Base-by-base conservation (phyloP, 2,329 filamentous ascomycete species). In the Phoma sp. region DNA sequence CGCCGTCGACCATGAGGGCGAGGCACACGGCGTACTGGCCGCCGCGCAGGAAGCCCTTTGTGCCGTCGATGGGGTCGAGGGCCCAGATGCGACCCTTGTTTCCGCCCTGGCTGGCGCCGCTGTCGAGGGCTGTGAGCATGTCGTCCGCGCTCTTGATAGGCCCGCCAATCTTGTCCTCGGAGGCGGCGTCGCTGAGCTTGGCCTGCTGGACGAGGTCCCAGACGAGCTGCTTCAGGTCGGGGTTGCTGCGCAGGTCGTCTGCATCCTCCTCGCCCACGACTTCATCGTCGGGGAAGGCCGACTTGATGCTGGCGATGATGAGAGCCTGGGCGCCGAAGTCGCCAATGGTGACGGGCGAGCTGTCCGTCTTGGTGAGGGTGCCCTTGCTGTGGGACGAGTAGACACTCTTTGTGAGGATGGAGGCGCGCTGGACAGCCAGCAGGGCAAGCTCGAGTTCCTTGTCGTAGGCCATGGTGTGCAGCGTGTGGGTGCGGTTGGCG, bases 321-420 rank as follows among this genome's bases (percentile, higher is more conserved):
- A 99, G 86, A 29, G 95, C 93, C 81, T 99, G 95, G 33, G 95
- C 96, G 71, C 95, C 95, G 76, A 96, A 98, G 80, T 99, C 95
- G 75, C 94, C 95, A 68, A 98, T 95, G 17, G 95, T 99, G 69
- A 99, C 95, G 63, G 95, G 95, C 9, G 93, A 96, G 74, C 91
- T 92, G 82, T 99, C 95, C 77, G 91, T 89, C 81, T 99, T 99
- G 75, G 89, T 90, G 46, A 96, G 84, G 40, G 95, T 97, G 67
- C 94, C 94, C 80, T 98, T 98, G 68, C 92, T 89, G 78, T 94
- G 95, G 68, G 94, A 90, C 78, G 92, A 82, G 81, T 90, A 91
- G 72, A 92, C 90, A 59, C 85, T 85, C 76, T 91, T 89, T 46
- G 90, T 92, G 54, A 92, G 83, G 62, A 92, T 81, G 21, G 86